phyloP scores from a whole-genome alignment of 768 basidiomycete species.

The Leccinum broughii region DNA sequence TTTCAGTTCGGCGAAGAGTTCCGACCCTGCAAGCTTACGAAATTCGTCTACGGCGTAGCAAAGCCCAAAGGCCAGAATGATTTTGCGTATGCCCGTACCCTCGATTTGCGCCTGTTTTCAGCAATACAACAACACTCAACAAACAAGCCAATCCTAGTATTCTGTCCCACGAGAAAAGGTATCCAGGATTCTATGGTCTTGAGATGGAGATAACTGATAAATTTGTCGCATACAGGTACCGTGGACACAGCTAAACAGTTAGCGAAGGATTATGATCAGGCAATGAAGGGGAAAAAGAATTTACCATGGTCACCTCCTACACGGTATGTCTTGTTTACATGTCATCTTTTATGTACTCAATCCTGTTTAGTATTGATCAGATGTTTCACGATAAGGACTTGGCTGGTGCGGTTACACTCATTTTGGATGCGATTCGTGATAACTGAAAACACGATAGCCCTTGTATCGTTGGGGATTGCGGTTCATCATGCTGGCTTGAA shows the following conservation, averaged over 20 bases:
- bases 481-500: constrained; percentile 90
- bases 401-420: constrained; percentile 33
- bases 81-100: constrained; percentile 66
- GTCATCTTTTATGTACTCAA: not conserved
- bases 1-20: constrained; percentile 89
- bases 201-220: not conserved
- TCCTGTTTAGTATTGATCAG: constrained; percentile 47
- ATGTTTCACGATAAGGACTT: constrained; percentile 70
- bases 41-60: constrained; percentile 70
- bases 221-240: constrained; percentile 42
- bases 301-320: constrained; percentile 71
- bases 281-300: constrained; percentile 44
- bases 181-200: constrained; percentile 2
- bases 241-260: constrained; percentile 74
- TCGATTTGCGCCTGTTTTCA: constrained; percentile 73
- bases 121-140: constrained; percentile 71
- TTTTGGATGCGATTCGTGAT: not conserved
- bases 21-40: constrained; percentile 78
- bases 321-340: constrained; percentile 38
- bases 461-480: constrained; percentile 77
- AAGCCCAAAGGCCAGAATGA: constrained; percentile 69
- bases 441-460: constrained; percentile 39
- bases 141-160: constrained; percentile 85
- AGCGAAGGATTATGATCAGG: constrained; percentile 66
- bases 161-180: constrained; percentile 90